A percentile compares a stretch with the other conserved stretches of the same genome.
These are phyloP conservation scores for Volvariella surrecta DNA, from an alignment of 1,284 basidiomycete genomes.

Conservation along the genomic window DNA sequence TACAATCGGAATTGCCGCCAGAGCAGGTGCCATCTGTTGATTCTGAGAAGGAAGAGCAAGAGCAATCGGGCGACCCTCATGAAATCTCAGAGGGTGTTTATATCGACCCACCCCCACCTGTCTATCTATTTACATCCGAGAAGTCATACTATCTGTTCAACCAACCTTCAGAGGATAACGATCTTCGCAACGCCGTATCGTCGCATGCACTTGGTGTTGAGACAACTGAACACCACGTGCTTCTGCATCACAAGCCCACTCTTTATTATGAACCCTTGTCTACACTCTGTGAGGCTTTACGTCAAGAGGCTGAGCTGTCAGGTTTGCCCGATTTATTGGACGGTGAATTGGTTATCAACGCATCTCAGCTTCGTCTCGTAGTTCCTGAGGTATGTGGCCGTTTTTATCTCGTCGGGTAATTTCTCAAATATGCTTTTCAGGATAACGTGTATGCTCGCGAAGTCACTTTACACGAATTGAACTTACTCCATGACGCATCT, in stretches of 20 bases:
- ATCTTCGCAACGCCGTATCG: not conserved
- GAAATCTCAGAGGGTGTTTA: constrained; percentile 64
- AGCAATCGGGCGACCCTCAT: constrained; percentile 35
- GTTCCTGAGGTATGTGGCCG: constrained; percentile 52
- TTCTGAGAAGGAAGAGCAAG: not conserved
- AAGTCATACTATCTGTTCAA: constrained; percentile 42
- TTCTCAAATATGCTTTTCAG: constrained; percentile 26
- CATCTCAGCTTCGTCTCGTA: constrained; percentile 53
- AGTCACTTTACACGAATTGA: constrained; percentile 64
- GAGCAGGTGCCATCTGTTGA: constrained; percentile 4
- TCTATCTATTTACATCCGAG: constrained; percentile 30
- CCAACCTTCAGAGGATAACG: constrained; percentile 23
- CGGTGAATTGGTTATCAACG: constrained; percentile 58
- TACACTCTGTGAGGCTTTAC: constrained; percentile 58
- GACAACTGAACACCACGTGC: constrained; percentile 4
- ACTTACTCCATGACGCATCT: constrained; percentile 60
- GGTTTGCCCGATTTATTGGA: constrained; percentile 38
- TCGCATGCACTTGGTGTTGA: too few relatives aligned
- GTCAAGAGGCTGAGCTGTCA: constrained; percentile 45
- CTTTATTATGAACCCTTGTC: constrained; percentile 68
- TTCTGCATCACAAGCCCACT: constrained; percentile 53
- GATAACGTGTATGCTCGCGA: constrained; percentile 69
- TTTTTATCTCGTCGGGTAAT: not conserved
- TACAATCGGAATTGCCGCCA: not conserved
- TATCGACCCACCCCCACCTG: constrained; percentile 68